These are phyloP conservation scores for Rutstroemia sp. DNA, from an alignment of 2,329 filamentous ascomycete genomes.

Conservation along the genomic window DNA sequence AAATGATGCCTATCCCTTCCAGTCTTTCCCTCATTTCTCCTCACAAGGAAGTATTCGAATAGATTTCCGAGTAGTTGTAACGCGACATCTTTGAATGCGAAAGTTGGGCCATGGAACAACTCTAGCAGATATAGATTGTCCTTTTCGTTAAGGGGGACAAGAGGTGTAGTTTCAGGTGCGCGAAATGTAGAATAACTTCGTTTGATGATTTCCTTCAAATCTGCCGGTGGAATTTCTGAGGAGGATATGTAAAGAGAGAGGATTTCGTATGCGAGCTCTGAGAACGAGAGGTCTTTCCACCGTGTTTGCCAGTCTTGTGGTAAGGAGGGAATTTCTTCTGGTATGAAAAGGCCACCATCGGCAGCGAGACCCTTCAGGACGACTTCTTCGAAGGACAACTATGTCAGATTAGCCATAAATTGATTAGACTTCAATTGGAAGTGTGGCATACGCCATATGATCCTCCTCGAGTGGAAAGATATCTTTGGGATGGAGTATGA, in stretches of 20 bases:
- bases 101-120: slow-evolving; percentile 93
- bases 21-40: slow-evolving; percentile 63
- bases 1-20: slow-evolving; percentile 62
- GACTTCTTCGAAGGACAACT: slow-evolving; percentile 87
- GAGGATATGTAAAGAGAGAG: slow-evolving; percentile 82
- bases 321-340: slow-evolving; percentile 67
- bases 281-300: slow-evolving; percentile 74
- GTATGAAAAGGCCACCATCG: slow-evolving; percentile 85
- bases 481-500: slow-evolving; percentile 48
- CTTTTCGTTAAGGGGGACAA: slow-evolving; percentile 64
- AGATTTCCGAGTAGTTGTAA: slow-evolving; percentile 94
- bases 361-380: slow-evolving; percentile 82
- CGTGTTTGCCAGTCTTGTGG: slow-evolving; percentile 54
- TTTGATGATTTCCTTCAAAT: slow-evolving; percentile 76
- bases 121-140: slow-evolving; percentile 80
- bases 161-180: slow-evolving; percentile 66
- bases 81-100: slow-evolving; percentile 92
- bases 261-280: slow-evolving; percentile 76
- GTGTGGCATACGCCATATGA: slow-evolving; percentile 48
- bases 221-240: slow-evolving; percentile 70
- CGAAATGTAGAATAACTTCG: slow-evolving; percentile 89
- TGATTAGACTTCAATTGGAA: slow-evolving; percentile 6
- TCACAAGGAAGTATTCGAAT: slow-evolving; percentile 78
- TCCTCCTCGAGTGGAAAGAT: slow-evolving; percentile 55
- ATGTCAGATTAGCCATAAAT: slow-evolving; percentile 12